A percentile compares a stretch with the other conserved stretches of the same genome.
Conservation (phyloP, 495 filamentous ascomycete species). For the Halenospora varia region DNA sequence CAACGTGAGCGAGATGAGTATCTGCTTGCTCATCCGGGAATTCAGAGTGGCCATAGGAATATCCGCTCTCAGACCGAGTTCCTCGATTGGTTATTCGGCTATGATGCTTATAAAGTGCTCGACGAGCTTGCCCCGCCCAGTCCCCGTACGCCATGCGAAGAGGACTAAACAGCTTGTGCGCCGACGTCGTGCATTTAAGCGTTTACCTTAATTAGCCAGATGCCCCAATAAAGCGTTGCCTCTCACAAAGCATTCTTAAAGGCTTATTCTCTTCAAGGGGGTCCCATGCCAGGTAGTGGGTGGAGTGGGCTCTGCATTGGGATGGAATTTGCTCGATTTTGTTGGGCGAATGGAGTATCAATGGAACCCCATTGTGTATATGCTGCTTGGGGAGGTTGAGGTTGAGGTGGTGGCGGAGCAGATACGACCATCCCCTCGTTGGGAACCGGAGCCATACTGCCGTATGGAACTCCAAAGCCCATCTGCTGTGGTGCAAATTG, state of each 20-base stretch:
- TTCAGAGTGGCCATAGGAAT: slow-evolving; percentile 17
- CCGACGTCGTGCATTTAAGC: too few species aligned
- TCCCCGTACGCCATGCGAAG: neutral
- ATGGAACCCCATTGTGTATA: slow-evolving; percentile 22
- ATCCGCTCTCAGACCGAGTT: slow-evolving; percentile 20
- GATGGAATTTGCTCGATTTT: neutral
- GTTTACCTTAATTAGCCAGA: neutral
- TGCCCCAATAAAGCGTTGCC: neutral
- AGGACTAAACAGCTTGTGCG: neutral
- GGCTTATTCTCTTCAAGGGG: neutral
- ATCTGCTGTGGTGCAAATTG: neutral
- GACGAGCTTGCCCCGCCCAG: neutral
- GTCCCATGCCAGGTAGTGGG: neutral
- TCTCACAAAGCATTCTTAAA: too few species aligned
- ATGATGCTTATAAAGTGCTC: slow-evolving; percentile 20
- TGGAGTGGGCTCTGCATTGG: neutral
- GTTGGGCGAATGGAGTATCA: slow-evolving; percentile 17
- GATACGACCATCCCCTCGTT: slow-evolving; percentile 7
- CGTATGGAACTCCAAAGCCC: neutral
- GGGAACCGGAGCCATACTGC: neutral
- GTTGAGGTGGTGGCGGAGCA: slow-evolving; percentile 10
- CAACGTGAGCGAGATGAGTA: slow-evolving; percentile 45
- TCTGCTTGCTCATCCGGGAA: slow-evolving; percentile 27
- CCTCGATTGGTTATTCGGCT: slow-evolving; percentile 23
- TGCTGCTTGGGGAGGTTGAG: too few species aligned